Conservation (phyloP, 345 rosid genomes). For the Rhodamnia argentea region DNA sequence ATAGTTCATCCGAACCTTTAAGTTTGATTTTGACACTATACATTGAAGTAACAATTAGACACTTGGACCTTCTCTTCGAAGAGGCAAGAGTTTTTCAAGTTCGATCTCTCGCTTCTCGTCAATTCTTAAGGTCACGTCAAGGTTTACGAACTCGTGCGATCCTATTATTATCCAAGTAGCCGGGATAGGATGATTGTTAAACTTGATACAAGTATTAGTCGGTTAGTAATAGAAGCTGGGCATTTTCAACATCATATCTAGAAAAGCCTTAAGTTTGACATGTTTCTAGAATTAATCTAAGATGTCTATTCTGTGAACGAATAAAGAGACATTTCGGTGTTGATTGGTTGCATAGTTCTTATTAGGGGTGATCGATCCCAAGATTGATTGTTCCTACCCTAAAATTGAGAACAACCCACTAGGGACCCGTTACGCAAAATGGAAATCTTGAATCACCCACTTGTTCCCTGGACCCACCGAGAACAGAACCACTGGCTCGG, state of each 20-base stretch:
- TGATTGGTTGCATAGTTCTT: not conserved
- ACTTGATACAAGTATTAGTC: not conserved
- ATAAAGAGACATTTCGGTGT: not conserved
- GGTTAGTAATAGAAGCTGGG: not conserved
- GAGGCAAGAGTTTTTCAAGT: not conserved
- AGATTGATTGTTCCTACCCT: no score
- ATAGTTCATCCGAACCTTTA: not conserved
- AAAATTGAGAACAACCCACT: no score
- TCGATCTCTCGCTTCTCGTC: not conserved
- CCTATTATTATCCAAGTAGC: not conserved
- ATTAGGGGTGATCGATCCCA: no score
- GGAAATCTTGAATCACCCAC: no score
- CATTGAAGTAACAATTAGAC: not conserved
- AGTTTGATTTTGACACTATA: not conserved
- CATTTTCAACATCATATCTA: not conserved
- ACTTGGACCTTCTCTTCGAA: not conserved
- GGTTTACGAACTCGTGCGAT: not conserved
- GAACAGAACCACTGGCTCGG: no score
- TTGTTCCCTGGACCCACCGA: no score
- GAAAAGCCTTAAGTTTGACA: not conserved
- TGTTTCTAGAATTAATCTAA: not conserved
- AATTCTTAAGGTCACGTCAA: not conserved
- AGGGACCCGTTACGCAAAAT: no score
- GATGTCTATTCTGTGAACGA: not conserved
- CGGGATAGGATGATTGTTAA: not conserved